A percentile compares a stretch with the other conserved stretches of the same genome.
Evolutionary conservation across 495 filamentous ascomycete genomes (phyloP).

Genomic region (Podospora fimiseda): DNA sequence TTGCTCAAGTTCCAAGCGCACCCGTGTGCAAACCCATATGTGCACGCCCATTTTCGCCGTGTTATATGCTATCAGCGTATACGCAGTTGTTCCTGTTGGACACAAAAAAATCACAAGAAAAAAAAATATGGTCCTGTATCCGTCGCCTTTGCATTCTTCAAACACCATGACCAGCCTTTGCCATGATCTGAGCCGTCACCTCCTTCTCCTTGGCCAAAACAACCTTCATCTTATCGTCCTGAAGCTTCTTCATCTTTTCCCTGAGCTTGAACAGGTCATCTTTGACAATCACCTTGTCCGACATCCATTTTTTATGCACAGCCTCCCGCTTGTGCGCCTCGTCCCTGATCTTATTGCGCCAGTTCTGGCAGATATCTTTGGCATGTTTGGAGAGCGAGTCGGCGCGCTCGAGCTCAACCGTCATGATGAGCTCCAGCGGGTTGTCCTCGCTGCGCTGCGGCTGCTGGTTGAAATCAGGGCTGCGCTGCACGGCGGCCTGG

Average conservation of each 20-base stretch:
- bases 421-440: constrained; percentile 62
- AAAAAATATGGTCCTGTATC: too few species aligned
- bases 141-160: too few species aligned
- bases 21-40: too few species aligned
- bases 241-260: constrained; percentile 66
- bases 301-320: constrained; percentile 59
- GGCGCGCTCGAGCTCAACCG: constrained; percentile 56
- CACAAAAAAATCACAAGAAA: too few species aligned
- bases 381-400: constrained; percentile 55
- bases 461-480: constrained; percentile 59
- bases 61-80: constrained; percentile 22
- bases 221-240: constrained; percentile 60
- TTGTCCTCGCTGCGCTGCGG: constrained; percentile 65
- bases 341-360: constrained; percentile 52
- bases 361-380: constrained; percentile 51
- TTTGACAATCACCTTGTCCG: constrained; percentile 50
- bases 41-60: too few species aligned
- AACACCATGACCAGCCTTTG: constrained; percentile 10
- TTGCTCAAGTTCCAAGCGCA: neutral
- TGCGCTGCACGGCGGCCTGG: constrained; percentile 60
- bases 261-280: constrained; percentile 65
- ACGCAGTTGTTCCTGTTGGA: too few species aligned
- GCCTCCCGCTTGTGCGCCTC: constrained; percentile 52
- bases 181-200: constrained; percentile 42
- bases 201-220: constrained; percentile 64